Evolutionary conservation across 2,329 filamentous ascomycete genomes (phyloP), one percentile per base, ranked within the genome.

Genomic region (Fusarium xyrophilum): DNA sequence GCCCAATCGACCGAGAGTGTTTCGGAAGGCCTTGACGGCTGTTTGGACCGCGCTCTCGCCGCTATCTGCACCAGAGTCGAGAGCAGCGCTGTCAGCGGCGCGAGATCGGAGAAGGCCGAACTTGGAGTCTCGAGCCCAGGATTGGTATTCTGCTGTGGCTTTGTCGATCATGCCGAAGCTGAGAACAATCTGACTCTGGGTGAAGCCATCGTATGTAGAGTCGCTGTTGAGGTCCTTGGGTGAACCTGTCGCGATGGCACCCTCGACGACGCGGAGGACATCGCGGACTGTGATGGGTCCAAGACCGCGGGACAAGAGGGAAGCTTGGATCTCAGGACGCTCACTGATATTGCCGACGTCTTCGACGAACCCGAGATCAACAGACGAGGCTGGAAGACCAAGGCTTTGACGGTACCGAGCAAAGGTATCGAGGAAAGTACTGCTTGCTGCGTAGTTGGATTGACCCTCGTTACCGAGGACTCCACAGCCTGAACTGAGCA

Each of bases 151-250:
- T 52, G 61, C 61, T 25, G 69, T 72, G 32, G 58, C 51, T 6
- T 69, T 72, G 48, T 72, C 69, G 30, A 72, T 72, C 65, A 64
- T 71, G 19, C 69, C 69, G 46, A 72, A 72, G 42, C 69, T 69
- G 28, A 72, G 69, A 17, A 72, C 64, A 25, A 72, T 71, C 44
- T 72, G 69, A 25, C 69, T 52, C 12, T 71, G 59, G 12, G 43
- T 51, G 43, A 72, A 71, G 21, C 42, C n/a, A 56, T 72, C 69
- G 36, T 72, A 72, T 10, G 30, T 21, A 39, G 44, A 64, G 35
- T 57, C 44, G 15, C 30, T 15, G 38, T 2, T 28, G 28, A 39
- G 39, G 23, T 59, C 63, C 51, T 65, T 58, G 27, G 69, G 69
- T 17, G 51, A 60, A 19, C 69, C 65, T 0, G 61, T 72, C 38